Percentiles rank a stretch among this genome's conserved stretches.
Conservation (phyloP, 768 basidiomycete species). For the Suillus weaverae region DNA sequence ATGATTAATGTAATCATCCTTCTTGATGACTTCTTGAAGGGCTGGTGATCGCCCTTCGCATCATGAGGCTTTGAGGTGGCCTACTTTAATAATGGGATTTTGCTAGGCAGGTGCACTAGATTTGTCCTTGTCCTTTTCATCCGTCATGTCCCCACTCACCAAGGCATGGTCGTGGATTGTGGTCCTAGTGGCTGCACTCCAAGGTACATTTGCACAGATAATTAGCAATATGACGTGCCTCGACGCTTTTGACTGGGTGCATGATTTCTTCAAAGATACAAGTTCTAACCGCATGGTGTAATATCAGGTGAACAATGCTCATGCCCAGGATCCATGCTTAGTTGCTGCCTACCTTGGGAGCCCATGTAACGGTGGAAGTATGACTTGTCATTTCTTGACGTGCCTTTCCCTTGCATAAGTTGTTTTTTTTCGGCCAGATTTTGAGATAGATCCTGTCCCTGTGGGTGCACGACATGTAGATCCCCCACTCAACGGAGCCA, state of each 20-base stretch:
- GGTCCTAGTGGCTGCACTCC: neutral
- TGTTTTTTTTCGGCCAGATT: conserved; percentile 30
- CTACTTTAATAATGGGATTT: neutral
- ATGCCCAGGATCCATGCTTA: conserved; percentile 45
- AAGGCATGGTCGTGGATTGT: neutral
- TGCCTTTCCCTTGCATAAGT: conserved; percentile 11
- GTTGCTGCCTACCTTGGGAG: conserved; percentile 43
- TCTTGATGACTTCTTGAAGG: neutral
- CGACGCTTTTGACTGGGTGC: neutral
- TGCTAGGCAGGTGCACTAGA: neutral
- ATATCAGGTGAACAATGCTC: conserved; percentile 40
- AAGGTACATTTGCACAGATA: neutral
- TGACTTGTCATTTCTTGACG: conserved; percentile 16
- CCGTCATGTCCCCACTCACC: neutral
- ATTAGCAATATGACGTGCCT: neutral
- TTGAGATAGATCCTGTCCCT: conserved; percentile 40
- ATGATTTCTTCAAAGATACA: neutral
- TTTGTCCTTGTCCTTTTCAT: neutral
- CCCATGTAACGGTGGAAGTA: conserved; percentile 43
- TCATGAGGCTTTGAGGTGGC: neutral
- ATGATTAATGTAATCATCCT: too few relatives aligned
- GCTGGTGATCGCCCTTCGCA: neutral
- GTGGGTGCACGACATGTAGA: conserved; percentile 25
- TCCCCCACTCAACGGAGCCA: conserved; percentile 29
- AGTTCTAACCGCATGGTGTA: conserved; percentile 3